phyloP scores from a whole-genome alignment of 1,284 basidiomycete species.

The Singerocomus rubriflavus region DNA sequence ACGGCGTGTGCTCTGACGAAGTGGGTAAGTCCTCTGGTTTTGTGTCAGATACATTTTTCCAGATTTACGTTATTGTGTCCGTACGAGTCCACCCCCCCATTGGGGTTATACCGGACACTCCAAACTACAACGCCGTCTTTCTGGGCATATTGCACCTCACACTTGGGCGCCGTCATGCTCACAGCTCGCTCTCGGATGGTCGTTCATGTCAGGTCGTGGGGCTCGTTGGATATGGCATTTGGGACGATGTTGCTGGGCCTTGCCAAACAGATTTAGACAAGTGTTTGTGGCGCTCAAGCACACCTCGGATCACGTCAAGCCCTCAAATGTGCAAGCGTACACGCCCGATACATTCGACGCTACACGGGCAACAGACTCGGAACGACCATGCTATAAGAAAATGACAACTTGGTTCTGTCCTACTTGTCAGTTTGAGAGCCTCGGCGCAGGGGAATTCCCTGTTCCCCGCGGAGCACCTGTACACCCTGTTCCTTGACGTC shows the following conservation, averaged over 20 bases:
- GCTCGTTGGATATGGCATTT: not conserved
- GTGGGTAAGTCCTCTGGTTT: constrained; percentile 3
- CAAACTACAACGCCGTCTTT: too few species aligned
- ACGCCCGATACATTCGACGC: not conserved
- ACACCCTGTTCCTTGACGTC: constrained; percentile 47
- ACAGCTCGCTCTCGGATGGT: too few species aligned
- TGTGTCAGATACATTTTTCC: not conserved
- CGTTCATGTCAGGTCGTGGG: not conserved
- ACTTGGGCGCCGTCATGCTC: too few species aligned
- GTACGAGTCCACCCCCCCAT: not conserved
- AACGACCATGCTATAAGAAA: not conserved
- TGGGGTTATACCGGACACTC: not conserved
- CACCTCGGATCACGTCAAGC: constrained; percentile 20
- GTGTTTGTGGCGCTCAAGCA: constrained; percentile 1
- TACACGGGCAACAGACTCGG: constrained; percentile 2
- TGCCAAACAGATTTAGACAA: constrained; percentile 3
- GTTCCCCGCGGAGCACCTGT: constrained; percentile 44
- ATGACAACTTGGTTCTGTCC: not conserved
- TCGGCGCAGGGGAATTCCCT: constrained; percentile 29
- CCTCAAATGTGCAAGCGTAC: not conserved
- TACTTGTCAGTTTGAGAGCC: constrained; percentile 24
- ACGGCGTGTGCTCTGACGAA: not conserved
- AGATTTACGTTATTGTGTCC: constrained; percentile 12
- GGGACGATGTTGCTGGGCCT: not conserved
- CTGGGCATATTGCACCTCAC: too few species aligned